Evolutionary conservation across 2,329 filamentous ascomycete species (phyloP), one percentile per base, ranked within the genome.

Genomic region (Orbilia oligospora): DNA sequence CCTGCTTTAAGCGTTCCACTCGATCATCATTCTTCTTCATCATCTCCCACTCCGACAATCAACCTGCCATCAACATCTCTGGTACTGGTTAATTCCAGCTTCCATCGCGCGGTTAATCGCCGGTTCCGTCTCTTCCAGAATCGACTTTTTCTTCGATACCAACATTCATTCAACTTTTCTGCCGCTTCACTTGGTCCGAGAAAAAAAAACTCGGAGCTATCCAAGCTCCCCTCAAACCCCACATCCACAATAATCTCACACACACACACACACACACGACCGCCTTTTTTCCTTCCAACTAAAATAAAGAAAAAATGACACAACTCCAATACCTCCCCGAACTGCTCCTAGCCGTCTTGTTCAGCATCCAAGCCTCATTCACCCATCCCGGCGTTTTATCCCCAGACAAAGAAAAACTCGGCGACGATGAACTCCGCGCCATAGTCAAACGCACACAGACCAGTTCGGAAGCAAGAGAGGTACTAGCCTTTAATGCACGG

Each of bases 281-380:
- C 69, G 10, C 9, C 36, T 66, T 9, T 3, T 30, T 30, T 30
- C 6, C 14, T 18, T 30, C 27, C 9, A 22, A 70, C 48, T 33
- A 33, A 38, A 46, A 48, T 49, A 70, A 55, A 10, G 1, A 58
- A 44, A 58, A 46, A 22, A 79, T 79, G 76, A 79, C 76, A 20
- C 76, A 79, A 70, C 75, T 78, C 14, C 75, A 78, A 68, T 79
- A 65, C 56, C 65, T 82, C 33, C 81, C 81, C 53, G 81, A 82
- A 14, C 79, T 82, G 66, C 80, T 82, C 75, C 66, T 82, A 9
- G 76, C 80, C 63, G 76, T 82, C 38, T 75, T 82, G 63, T 82
- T 81, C 75, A 80, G 81, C 46, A 81, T 80, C 44, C 80, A 82
- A 71, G 81, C 82, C n/a, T 82, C 80, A 24, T 83, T 82, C 70